A percentile compares a stretch with the other conserved stretches of the same genome.
Evolutionary conservation across 1,284 basidiomycete species (phyloP).

Genomic region (Puccinia triticina): DNA sequence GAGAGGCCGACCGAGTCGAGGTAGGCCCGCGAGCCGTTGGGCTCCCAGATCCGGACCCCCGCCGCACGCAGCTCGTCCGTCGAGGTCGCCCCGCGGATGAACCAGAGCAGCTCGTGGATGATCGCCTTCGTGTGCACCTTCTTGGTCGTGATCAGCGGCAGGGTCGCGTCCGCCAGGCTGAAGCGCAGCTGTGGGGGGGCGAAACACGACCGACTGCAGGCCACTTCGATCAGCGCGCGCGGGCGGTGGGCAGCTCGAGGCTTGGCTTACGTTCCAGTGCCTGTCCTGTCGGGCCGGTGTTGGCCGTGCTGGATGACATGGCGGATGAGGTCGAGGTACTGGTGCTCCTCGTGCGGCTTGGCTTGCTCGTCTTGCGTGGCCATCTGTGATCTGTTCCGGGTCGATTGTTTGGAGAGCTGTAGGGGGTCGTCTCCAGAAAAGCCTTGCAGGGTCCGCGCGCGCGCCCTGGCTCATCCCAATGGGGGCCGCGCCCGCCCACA

Average conservation of each 20-base stretch:
- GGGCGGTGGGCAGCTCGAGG: too few relatives aligned
- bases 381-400: too few relatives aligned
- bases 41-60: conserved; percentile 96
- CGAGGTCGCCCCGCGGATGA: conserved; percentile 83
- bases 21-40: conserved; percentile 87
- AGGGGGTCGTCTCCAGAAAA: too few relatives aligned
- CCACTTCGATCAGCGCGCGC: too few relatives aligned
- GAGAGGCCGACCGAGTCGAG: conserved; percentile 79
- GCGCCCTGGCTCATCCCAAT: too few relatives aligned
- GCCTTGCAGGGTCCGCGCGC: too few relatives aligned
- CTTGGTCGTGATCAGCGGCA: conserved; percentile 94
- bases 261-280: conserved; percentile 73
- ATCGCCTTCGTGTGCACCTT: conserved; percentile 90
- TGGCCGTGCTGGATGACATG: conserved; percentile 76
- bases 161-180: conserved; percentile 71
- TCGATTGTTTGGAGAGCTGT: too few relatives aligned
- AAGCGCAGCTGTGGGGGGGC: conserved; percentile 85
- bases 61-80: conserved; percentile 75
- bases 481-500: too few relatives aligned
- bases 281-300: conserved; percentile 80
- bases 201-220: conserved; percentile 70
- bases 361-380: neutral
- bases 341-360: conserved; percentile 66
- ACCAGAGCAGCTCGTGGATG: conserved; percentile 94
- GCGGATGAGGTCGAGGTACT: conserved; percentile 80